A percentile compares a stretch with the other conserved stretches of the same genome.
phyloP scores from a whole-genome alignment of 306 rosid species.

The Ochetophila trinervis region DNA sequence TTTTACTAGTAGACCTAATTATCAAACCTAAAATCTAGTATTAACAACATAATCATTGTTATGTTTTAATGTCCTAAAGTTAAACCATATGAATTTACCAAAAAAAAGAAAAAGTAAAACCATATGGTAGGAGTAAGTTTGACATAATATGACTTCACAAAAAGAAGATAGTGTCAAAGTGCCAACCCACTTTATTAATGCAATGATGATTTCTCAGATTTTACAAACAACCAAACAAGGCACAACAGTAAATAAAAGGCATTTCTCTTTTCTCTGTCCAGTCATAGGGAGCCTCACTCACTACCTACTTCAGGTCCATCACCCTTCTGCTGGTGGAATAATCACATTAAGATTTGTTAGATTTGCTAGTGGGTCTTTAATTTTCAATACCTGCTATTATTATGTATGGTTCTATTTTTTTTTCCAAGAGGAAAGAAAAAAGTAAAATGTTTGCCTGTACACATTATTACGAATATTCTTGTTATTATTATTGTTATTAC shows the following conservation, averaged over 20 bases:
- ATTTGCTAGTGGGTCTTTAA: not conserved
- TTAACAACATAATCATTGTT: too few relatives aligned
- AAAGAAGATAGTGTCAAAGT: not conserved
- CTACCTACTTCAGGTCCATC: not conserved
- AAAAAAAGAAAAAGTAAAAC: too few relatives aligned
- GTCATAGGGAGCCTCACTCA: conserved; percentile 20
- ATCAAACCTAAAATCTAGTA: too few relatives aligned
- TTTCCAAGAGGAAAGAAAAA: too few relatives aligned
- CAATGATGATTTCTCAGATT: conserved; percentile 28
- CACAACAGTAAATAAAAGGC: conserved; percentile 26
- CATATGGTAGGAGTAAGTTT: too few relatives aligned
- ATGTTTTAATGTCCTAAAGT: too few relatives aligned
- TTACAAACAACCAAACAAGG: conserved; percentile 7
- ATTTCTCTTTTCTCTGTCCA: conserved; percentile 16
- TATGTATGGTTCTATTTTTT: not conserved
- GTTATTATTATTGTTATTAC: too few relatives aligned
- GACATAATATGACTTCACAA: too few relatives aligned
- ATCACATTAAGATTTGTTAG: not conserved
- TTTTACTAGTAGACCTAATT: too few relatives aligned
- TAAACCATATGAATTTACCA: too few relatives aligned
- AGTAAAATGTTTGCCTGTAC: too few relatives aligned
- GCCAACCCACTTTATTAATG: conserved; percentile 38
- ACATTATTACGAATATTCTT: too few relatives aligned
- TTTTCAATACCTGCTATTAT: conserved; percentile 3
- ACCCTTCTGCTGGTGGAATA: not conserved